Evolutionary conservation across 495 filamentous ascomycete genomes (phyloP).

Genomic region (Extremus antarcticus): DNA sequence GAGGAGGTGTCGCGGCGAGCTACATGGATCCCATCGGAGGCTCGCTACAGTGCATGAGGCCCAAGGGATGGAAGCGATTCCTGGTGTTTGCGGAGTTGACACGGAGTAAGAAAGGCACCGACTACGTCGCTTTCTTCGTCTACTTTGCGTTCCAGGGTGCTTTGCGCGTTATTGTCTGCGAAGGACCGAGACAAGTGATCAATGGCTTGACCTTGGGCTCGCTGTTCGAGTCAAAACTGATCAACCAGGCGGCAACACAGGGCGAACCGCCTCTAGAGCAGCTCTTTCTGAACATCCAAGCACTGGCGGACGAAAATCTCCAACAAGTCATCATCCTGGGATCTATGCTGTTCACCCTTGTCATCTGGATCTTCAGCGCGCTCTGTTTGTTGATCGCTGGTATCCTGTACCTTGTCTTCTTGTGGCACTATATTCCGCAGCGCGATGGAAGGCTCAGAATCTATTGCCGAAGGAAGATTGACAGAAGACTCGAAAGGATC

Average conservation of each 20-base stretch:
- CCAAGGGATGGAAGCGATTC: slow-evolving; percentile 72
- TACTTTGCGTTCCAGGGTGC: slow-evolving; percentile 94
- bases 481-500: slow-evolving; percentile 66
- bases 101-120: slow-evolving; percentile 77
- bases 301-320: slow-evolving; percentile 55
- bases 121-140: slow-evolving; percentile 84
- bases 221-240: slow-evolving; percentile 57
- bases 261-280: slow-evolving; percentile 29
- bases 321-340: slow-evolving; percentile 70
- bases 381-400: slow-evolving; percentile 61
- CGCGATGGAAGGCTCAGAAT: slow-evolving; percentile 65
- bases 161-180: slow-evolving; percentile 76
- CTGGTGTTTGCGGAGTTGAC: slow-evolving; percentile 88
- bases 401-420: slow-evolving; percentile 71
- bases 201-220: slow-evolving; percentile 82
- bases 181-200: slow-evolving; percentile 80
- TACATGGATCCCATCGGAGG: slow-evolving; percentile 83
- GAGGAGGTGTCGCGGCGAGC: slow-evolving; percentile 77
- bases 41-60: slow-evolving; percentile 64
- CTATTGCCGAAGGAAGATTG: slow-evolving; percentile 85
- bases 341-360: slow-evolving; percentile 81
- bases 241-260: slow-evolving; percentile 45
- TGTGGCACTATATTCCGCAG: slow-evolving; percentile 78
- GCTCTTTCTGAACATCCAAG: slow-evolving; percentile 51
- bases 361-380: slow-evolving; percentile 79